phyloP scores from a whole-genome alignment of 2,329 filamentous ascomycete species.

The Gnomoniopsis sp. region DNA sequence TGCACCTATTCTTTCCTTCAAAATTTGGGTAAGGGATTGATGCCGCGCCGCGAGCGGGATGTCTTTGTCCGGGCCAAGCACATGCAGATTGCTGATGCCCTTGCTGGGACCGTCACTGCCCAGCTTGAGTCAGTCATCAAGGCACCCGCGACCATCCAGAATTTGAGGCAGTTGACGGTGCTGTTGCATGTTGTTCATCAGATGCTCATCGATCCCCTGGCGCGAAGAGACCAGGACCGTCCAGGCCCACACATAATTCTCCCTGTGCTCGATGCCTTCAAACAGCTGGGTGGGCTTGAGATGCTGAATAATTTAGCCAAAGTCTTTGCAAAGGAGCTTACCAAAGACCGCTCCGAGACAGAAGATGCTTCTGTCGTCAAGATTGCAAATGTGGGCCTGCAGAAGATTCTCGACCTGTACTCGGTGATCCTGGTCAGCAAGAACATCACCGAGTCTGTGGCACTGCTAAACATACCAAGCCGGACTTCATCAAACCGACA shows the following conservation, averaged over 20 bases:
- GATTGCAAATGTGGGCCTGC: constrained; percentile 59
- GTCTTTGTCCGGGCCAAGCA: constrained; percentile 52
- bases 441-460: constrained; percentile 72
- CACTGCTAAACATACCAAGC: constrained; percentile 43
- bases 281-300: constrained; percentile 72
- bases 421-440: constrained; percentile 72
- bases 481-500: constrained; percentile 37
- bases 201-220: constrained; percentile 67
- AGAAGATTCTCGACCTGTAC: constrained; percentile 83
- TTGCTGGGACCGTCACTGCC: constrained; percentile 67
- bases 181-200: constrained; percentile 75
- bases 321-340: constrained; percentile 60
- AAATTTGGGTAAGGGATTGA: constrained; percentile 75
- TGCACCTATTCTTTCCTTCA: constrained; percentile 85
- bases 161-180: constrained; percentile 79
- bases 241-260: constrained; percentile 58
- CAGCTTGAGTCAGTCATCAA: constrained; percentile 54
- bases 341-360: constrained; percentile 32
- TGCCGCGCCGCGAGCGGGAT: constrained; percentile 72
- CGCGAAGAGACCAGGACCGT: constrained; percentile 42
- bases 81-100: constrained; percentile 55
- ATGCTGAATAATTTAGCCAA: constrained; percentile 70
- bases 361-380: constrained; percentile 42
- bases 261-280: constrained; percentile 82
- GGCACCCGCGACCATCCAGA: constrained; percentile 49